These are phyloP conservation scores for Xylaria cubensis DNA, from an alignment of 495 filamentous ascomycete species.

Conservation along the genomic window DNA sequence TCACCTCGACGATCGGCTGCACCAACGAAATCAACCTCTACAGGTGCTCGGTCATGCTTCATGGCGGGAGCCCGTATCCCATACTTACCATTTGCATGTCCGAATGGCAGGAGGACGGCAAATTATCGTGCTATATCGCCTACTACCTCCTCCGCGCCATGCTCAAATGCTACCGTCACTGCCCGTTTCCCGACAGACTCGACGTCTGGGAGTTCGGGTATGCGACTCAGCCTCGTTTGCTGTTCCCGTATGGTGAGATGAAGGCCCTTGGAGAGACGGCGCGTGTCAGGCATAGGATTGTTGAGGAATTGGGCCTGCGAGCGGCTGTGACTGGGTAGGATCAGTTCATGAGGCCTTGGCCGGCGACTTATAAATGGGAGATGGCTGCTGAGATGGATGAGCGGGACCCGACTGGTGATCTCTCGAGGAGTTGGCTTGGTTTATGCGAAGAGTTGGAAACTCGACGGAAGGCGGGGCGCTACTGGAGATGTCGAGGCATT, in stretches of 20 bases:
- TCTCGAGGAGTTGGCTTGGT: not conserved
- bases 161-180: not conserved
- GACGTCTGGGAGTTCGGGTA: not conserved
- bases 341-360: no score
- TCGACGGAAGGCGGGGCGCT: not conserved
- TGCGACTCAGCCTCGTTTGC: not conserved
- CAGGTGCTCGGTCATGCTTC: not conserved
- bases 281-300: not conserved
- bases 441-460: not conserved
- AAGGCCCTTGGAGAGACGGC: not conserved
- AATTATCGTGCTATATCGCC: not conserved
- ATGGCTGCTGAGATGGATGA: not conserved
- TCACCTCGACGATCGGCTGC: not conserved
- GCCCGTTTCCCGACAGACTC: constrained; percentile 6
- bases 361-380: not conserved
- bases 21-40: not conserved
- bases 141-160: constrained; percentile 13
- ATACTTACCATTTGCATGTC: not conserved
- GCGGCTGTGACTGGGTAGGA: no score
- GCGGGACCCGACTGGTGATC: not conserved
- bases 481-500: not conserved
- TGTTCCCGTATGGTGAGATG: not conserved
- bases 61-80: not conserved
- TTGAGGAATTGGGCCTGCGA: not conserved
- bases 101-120: not conserved